These are phyloP conservation scores for Boletus barrowsii DNA, from an alignment of 768 basidiomycete genomes.

Conservation along the genomic window DNA sequence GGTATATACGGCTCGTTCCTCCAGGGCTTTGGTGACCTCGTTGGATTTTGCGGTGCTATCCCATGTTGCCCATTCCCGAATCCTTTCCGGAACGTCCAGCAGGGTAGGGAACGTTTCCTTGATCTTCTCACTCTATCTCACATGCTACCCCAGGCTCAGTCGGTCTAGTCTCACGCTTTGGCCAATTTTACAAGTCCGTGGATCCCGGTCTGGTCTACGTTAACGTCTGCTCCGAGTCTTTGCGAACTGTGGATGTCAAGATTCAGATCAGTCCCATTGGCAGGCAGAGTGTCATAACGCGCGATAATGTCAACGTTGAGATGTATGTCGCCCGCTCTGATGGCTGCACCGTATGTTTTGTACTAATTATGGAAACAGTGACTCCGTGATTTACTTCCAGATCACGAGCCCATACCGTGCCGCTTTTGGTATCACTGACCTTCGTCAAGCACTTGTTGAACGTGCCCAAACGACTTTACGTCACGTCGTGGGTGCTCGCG, in stretches of 20 bases:
- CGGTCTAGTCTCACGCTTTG: slow-evolving; percentile 89
- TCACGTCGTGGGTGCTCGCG: slow-evolving; percentile 94
- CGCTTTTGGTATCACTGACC: slow-evolving; percentile 88
- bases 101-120: slow-evolving; percentile 47
- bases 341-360: background rate
- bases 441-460: slow-evolving; percentile 80
- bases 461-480: slow-evolving; percentile 92
- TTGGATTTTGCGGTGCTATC: slow-evolving; percentile 71
- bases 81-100: slow-evolving; percentile 80
- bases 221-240: slow-evolving; percentile 90
- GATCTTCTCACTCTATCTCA: slow-evolving; percentile 15
- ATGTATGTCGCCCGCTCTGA: slow-evolving; percentile 50
- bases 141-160: slow-evolving; percentile 54
- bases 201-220: slow-evolving; percentile 90
- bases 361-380: slow-evolving; percentile 41
- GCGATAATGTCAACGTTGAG: slow-evolving; percentile 94
- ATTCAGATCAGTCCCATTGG: slow-evolving; percentile 92
- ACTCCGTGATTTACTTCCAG: slow-evolving; percentile 93
- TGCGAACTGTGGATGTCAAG: slow-evolving; percentile 89
- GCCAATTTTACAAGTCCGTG: slow-evolving; percentile 94
- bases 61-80: slow-evolving; percentile 86
- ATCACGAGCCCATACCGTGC: slow-evolving; percentile 89
- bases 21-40: slow-evolving; percentile 59
- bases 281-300: slow-evolving; percentile 86
- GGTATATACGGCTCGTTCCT: slow-evolving; percentile 83